These are phyloP conservation scores for Willaertia magna DNA, from an alignment of 208 protist genomes.

Conservation along the genomic window DNA sequence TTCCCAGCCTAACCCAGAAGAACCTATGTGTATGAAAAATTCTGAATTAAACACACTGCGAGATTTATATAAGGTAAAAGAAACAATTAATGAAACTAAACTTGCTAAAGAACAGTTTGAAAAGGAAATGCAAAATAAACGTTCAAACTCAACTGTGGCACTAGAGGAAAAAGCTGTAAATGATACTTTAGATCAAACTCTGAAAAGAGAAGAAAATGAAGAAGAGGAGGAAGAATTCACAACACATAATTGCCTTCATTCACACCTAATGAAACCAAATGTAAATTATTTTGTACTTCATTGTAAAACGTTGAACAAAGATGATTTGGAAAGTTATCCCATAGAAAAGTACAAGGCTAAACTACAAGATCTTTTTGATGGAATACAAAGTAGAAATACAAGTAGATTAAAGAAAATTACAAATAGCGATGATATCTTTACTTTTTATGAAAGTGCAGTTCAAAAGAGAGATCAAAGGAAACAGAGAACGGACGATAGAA, in stretches of 20 bases:
- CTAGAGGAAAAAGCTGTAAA: neutral
- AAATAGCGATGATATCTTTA: neutral
- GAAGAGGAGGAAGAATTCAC: neutral
- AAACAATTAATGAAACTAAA: neutral
- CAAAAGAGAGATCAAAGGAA: neutral
- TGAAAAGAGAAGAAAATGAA: neutral
- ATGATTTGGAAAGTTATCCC: neutral
- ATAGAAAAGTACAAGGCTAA: neutral
- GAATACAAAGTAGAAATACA: neutral
- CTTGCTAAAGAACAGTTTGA: neutral
- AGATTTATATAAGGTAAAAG: neutral
- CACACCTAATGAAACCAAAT: neutral
- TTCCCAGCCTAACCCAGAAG: neutral
- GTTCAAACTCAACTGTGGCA: too few relatives aligned
- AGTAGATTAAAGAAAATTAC: neutral
- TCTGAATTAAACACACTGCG: neutral
- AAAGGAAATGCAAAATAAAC: neutral
- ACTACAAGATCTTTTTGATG: neutral
- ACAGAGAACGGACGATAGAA: neutral
- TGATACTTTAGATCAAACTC: neutral
- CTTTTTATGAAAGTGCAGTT: neutral
- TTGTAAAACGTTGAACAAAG: neutral
- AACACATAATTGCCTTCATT: neutral
- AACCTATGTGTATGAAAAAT: neutral
- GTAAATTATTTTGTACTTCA: constrained; percentile 6